Conservation (phyloP, 192 early-diverging fungal species). For the Podila horticola region DNA sequence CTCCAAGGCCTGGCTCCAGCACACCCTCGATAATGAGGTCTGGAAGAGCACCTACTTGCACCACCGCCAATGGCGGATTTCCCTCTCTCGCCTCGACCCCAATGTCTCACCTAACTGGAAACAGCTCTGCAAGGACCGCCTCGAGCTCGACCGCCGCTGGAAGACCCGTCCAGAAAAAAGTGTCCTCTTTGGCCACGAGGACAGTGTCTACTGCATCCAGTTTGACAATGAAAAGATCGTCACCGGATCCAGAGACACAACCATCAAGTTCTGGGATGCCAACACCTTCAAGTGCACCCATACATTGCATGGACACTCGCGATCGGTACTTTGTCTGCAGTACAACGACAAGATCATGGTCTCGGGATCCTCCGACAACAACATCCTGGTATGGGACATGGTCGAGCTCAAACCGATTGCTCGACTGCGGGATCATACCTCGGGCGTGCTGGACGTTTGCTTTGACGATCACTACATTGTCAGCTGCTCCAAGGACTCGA, state of each 20-base stretch:
- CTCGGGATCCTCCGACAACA: constrained; percentile 88
- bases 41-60: constrained; percentile 75
- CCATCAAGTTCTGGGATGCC: constrained; percentile 88
- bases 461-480: constrained; percentile 81
- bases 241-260: constrained; percentile 81
- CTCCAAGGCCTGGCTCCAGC: constrained; percentile 72
- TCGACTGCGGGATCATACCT: constrained; percentile 77
- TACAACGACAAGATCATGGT: constrained; percentile 79
- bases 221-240: constrained; percentile 79
- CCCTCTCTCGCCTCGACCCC: constrained; percentile 20
- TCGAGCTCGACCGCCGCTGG: constrained; percentile 71
- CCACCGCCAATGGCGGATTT: constrained; percentile 63
- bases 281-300: constrained; percentile 62
- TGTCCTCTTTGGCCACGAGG: constrained; percentile 80
- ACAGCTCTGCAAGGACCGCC: constrained; percentile 74
- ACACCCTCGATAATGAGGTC: constrained; percentile 74
- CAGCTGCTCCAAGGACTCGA: constrained; percentile 93
- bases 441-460: constrained; percentile 88
- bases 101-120: constrained; percentile 70
- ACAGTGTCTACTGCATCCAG: constrained; percentile 93
- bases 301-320: constrained; percentile 73
- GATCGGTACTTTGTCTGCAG: constrained; percentile 83
- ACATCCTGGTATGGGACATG: constrained; percentile 89
- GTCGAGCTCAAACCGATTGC: constrained; percentile 48
- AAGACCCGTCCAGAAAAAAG: constrained; percentile 52